These are phyloP conservation scores for Cornus florida DNA, from an alignment of 148 eudicot species.

Conservation along the genomic window DNA sequence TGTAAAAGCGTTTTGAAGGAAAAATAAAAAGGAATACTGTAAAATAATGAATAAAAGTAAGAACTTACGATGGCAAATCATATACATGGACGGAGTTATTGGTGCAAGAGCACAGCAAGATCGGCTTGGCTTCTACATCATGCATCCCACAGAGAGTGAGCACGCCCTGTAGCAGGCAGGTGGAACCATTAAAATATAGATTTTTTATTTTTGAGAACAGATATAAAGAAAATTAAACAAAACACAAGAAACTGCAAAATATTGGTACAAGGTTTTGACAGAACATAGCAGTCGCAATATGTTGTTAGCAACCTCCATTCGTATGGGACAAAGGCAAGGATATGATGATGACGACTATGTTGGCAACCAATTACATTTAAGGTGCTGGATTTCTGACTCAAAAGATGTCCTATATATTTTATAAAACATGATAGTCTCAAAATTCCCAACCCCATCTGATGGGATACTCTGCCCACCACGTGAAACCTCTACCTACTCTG, in stretches of 20 bases:
- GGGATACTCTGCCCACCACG: not conserved
- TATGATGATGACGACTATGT: not conserved
- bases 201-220: not conserved
- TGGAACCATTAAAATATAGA: not conserved
- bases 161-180: slow-evolving; percentile 61
- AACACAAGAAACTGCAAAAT: not conserved
- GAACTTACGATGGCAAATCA: slow-evolving; percentile 95
- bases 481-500: not conserved
- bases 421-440: no score
- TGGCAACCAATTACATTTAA: not conserved
- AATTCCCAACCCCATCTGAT: not conserved
- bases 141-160: slow-evolving; percentile 87
- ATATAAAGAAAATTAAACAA: not conserved
- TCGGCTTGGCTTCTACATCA: slow-evolving; percentile 85
- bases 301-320: no score
- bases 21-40: no score
- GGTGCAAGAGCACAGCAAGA: slow-evolving; percentile 80
- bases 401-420: not conserved
- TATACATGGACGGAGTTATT: slow-evolving; percentile 76
- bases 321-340: no score
- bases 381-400: not conserved
- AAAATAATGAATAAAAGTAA: not conserved
- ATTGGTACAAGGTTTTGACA: no score
- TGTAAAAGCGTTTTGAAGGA: no score
- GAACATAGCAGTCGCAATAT: no score